Base-by-base conservation (phyloP, 192 early-diverging fungal species). In the Coemansia sp. region DNA sequence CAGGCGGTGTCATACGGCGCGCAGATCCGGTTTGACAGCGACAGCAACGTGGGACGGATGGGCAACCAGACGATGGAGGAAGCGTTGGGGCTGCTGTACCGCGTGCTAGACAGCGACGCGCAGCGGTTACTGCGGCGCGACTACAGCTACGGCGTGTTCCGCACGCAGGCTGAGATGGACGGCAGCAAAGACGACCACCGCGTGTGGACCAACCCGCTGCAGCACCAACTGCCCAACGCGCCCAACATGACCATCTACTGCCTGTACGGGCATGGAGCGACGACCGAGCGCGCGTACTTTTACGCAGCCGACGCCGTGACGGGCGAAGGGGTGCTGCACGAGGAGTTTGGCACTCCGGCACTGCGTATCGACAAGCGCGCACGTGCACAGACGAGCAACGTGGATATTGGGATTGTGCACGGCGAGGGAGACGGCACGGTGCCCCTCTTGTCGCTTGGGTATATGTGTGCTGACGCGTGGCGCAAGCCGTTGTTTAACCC, bases 381-480 rank as follows among this genome's bases (percentile, higher is more conserved):
- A 15, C 67, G 57, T 21, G n/a, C 57, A 27, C 61, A 81, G 6
- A 54, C 84, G 18, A 64, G 71, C 40, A 81, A 84, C 39, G 78
- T 80, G 17, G 81, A 84, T n/a, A 67, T 71, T 22, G 78, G 82
- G 12, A 82, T 92, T 44, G 78, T 84, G 40, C 83, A 84, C 17
- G 92, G 93, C 53, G 64, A 74, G 55, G 91, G 92, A 21, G 93
- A 95, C 66, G 91, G 89, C 13, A 95, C 93, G 0, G 93, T 95
- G 2, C 93, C 93, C 0, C 66, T 95, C 15, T 43, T 95, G 25
- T 93, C 91, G 8, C 73, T 88, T 3, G 91, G 91, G 4, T 94
- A 91, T 68, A 95, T 95, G 93, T 93, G 92, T 55, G 80, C 81
- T 12, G 73, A 82, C 10, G 93, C 89, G 14, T 95, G 93, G 93